Evolutionary conservation across 768 basidiomycete genomes (phyloP), one percentile per base, ranked within the genome.

Genomic region (Royoungia palumana): DNA sequence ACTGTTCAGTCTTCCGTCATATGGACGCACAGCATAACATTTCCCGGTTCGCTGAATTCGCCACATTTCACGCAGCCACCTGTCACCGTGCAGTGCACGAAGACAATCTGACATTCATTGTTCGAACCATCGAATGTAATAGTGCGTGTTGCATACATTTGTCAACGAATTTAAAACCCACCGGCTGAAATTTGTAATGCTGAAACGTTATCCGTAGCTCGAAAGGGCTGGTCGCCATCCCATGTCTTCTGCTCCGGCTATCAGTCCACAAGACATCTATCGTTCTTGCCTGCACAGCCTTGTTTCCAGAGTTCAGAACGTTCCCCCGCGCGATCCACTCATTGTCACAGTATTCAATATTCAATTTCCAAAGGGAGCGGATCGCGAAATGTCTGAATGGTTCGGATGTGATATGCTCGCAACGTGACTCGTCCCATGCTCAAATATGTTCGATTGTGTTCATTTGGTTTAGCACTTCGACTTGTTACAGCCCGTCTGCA

Each of bases 401-500:
- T 25, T 35, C 17, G 17, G 25, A 6, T 14, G 32, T 32, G 32
- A 12, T 12, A 28, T 28, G 28, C 11, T 12, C 28, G 13, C 13
- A 13, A 28, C 28, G 24, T 27, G 25, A 27, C 38, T 20, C 28
- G 11, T 22, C 1, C 22, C 12, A n/a, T 11, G 28, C 10, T 28
- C 28, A 11, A 28, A 12, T 27, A 28, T 28, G 35, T 36, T 34
- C 35, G 34, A 12, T 35, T 46, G 44, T 42, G 37, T 10, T 48
- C 41, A 21, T 39, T 57, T 32, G 64, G 49, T 16, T 67, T 64
- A 25, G 62, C 63, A 53, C 71, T 71, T 47, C 43, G 68, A 57
- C 30, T 30, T 21, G 51, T 59, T 28, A 21, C 35, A 49, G 49
- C 40, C 35, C 14, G 14, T 13, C 19, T 16, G 14, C 12, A 32